Base-by-base conservation (phyloP, 78 protist genomes). In the Planoprotostelium fungivorum region DNA sequence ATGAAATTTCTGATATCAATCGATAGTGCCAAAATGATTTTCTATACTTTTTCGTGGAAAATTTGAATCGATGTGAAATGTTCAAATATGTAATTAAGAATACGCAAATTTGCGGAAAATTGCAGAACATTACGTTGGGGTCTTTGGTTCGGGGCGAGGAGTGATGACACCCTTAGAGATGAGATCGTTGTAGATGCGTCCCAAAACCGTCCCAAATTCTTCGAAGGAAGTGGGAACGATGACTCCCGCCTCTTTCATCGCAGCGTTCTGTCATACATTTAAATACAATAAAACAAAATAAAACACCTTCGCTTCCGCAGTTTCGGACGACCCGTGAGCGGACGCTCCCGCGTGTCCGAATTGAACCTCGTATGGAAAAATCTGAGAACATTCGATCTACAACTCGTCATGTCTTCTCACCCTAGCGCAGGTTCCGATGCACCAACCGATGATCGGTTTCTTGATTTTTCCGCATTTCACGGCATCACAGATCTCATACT, bases 291-390 rank as follows among this genome's bases (percentile, higher is more conserved):
- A 5, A 5, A 25, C 73, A 16, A 51, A 51, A 51, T 51, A 16
- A 5, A 51, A 25, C 73, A 51, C 73, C 73, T 97, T 97, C 0
- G 96, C 97, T 0, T 90, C 94, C 29, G 99, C 95, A 0, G 97
- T 91, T 85, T 96, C 98, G 5, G 84, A 25, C 36, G 36, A 87
- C 38, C 93, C 87, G 84, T 95, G 91, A 63, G 96, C 87, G n/a
- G 87, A 83, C 0, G 99, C 96, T 34, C 99, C 99, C 28, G 99
- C 99, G 86, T 98, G 99, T 0, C 99, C 99, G 37, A 98, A 98
- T 90, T 96, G 96, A 25, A 96, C 98, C 63, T 89, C 93, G 0
- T 91, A 89, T 86, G 94, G 92, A 86, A 94, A 88, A 31, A 91
- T 85, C 83, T 51, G 73, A n/a, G 91, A 38, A 28, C 38, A 28